Conservation (phyloP, 2,329 filamentous ascomycete genomes). For the Fusarium fracticaudum region DNA sequence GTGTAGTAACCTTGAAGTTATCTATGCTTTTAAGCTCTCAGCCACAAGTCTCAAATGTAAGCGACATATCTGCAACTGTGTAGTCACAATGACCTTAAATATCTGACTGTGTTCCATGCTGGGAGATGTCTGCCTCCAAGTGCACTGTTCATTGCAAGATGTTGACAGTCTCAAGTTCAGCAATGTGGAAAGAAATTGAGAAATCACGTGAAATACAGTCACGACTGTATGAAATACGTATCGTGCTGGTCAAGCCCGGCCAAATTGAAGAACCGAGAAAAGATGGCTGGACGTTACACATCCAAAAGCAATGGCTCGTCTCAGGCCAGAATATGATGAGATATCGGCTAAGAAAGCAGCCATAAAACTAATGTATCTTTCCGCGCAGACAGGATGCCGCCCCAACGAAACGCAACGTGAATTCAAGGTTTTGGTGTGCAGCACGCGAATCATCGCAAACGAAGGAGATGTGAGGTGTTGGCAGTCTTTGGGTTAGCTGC, state of each 20-base stretch:
- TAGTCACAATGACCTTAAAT: fast-evolving
- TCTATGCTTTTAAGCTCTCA: background rate
- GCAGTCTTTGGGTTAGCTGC: background rate
- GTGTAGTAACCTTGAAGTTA: background rate
- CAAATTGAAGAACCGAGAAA: background rate
- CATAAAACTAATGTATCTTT: background rate
- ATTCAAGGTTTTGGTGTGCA: background rate
- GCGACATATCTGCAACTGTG: background rate
- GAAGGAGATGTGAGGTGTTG: background rate
- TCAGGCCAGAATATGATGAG: background rate
- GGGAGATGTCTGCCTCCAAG: too few relatives aligned
- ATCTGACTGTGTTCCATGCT: fast-evolving
- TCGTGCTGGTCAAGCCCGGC: background rate
- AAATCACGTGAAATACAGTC: background rate
- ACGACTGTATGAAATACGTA: background rate
- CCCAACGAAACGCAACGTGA: background rate
- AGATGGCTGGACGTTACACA: background rate
- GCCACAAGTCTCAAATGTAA: background rate
- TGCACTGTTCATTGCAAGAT: background rate
- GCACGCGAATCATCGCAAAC: background rate
- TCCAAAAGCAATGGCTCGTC: background rate
- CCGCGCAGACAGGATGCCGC: background rate
- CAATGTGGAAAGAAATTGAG: background rate
- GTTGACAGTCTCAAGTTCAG: background rate
- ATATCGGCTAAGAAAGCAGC: background rate